Base-by-base conservation (phyloP, 2,329 filamentous ascomycete genomes). In the Scopulariopsis brevicaulis region DNA sequence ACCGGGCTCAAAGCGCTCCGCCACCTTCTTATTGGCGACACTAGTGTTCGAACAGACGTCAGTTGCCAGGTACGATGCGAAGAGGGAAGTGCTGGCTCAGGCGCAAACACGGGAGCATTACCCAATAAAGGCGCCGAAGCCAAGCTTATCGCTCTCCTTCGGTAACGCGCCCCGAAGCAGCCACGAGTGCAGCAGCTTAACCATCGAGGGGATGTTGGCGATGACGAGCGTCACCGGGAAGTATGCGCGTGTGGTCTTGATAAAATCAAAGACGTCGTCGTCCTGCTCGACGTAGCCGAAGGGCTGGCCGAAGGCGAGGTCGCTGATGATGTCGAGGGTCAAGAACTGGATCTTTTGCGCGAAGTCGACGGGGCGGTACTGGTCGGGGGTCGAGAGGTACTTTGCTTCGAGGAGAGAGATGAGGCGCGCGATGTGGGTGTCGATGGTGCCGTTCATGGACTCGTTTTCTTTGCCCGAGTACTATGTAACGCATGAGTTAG, bases 241-340 rank as follows among this genome's bases (percentile, higher is more conserved):
- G 59, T 71, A 71, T 43, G 70, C 65, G 34, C 70, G 66, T 0
- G 74, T 72, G 48, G 74, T 77, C 55, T 71, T 66, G 56, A 80
- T 73, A 63, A 78, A 80, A 54, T 72, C 73, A 61, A 75, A 76
- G 0, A 75, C 69, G 60, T 81, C 78, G 3, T 68, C 65, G 62
- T 82, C 75, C 6, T 69, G 63, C 24, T 71, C 70, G 0, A 81
- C 63, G 61, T 76, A 77, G 18, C 78, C 78, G 59, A 81, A 79
- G 0, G 72, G 64, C 56, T 75, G 64, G 15, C 80, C 80, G 53
- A 82, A 77, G 0, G 77, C 76, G 5, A 84, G 64, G 50, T 74
- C 73, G 37, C 73, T 78, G 61, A 84, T 80, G 46, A 82, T 74
- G 59, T 84, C 81, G 5, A 83, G 67, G 0, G 79, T 80, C 58